Conservation (phyloP, 148 eudicot genomes). For the Rhododendron mucronatum region DNA sequence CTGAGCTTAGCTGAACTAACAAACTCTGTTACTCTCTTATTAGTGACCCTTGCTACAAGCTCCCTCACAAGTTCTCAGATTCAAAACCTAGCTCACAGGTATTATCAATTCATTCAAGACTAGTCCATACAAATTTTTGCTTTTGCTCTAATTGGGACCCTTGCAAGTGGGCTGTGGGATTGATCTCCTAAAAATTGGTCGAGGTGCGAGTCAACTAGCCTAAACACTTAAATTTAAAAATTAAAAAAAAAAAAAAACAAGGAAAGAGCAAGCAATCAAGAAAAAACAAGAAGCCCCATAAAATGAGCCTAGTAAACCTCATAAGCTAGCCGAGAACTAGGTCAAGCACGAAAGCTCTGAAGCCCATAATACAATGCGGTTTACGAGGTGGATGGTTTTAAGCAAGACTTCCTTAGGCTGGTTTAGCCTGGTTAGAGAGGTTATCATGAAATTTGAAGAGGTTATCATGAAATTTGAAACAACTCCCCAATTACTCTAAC, state of each 20-base stretch:
- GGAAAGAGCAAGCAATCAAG: neutral
- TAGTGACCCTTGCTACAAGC: no score
- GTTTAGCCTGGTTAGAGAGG: neutral
- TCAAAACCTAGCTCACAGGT: no score
- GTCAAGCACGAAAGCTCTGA: neutral
- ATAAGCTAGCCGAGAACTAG: neutral
- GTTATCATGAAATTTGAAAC: no score
- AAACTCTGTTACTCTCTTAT: no score
- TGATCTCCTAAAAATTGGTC: neutral
- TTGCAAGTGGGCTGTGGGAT: no score
- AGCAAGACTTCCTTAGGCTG: neutral
- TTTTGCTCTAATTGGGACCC: neutral
- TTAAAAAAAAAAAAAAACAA: no score
- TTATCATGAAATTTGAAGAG: neutral
- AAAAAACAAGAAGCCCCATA: neutral
- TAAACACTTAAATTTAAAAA: neutral
- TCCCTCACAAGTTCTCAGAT: no score
- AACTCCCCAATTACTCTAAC: no score
- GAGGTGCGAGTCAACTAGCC: no score
- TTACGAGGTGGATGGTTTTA: neutral
- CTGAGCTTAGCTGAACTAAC: no score
- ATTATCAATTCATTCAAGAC: no score
- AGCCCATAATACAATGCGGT: neutral
- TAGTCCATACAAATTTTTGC: no score
- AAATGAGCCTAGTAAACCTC: neutral